A percentile compares a stretch with the other conserved stretches of the same genome.
These are phyloP conservation scores for Notholithocarpus densiflorus DNA, from an alignment of 306 rosid species.

Conservation along the genomic window DNA sequence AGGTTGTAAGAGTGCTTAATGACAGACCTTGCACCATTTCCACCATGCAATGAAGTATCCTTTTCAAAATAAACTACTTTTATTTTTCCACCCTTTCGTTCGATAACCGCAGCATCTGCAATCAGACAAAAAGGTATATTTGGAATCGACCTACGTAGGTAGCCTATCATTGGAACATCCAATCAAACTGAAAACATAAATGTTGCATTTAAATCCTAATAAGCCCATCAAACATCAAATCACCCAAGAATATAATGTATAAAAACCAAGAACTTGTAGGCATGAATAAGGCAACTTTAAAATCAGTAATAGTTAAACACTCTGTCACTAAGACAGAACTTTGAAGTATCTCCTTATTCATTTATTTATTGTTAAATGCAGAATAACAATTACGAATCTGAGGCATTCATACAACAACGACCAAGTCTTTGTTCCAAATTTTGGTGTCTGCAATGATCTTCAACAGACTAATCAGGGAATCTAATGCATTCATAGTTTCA, in stretches of 20 bases:
- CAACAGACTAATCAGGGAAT: neutral
- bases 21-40: conserved; percentile 67
- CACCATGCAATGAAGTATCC: conserved; percentile 4
- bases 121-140: conserved; percentile 8
- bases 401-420: neutral
- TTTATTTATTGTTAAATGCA: neutral
- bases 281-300: neutral
- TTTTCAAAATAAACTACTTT: conserved; percentile 15
- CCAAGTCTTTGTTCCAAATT: no score
- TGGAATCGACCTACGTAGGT: conserved; percentile 5
- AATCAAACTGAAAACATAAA: neutral
- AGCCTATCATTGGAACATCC: neutral
- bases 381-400: neutral
- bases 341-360: neutral
- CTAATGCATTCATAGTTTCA: neutral
- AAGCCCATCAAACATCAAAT: neutral
- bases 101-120: neutral
- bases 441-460: no score
- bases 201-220: neutral
- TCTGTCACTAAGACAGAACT: neutral
- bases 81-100: neutral
- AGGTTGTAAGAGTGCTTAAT: conserved; percentile 51
- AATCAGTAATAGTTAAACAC: neutral
- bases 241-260: neutral
- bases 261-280: neutral